A percentile compares a stretch with the other conserved stretches of the same genome.
Evolutionary conservation across 1,284 basidiomycete genomes (phyloP).

Genomic region (Ustilago hordei): DNA sequence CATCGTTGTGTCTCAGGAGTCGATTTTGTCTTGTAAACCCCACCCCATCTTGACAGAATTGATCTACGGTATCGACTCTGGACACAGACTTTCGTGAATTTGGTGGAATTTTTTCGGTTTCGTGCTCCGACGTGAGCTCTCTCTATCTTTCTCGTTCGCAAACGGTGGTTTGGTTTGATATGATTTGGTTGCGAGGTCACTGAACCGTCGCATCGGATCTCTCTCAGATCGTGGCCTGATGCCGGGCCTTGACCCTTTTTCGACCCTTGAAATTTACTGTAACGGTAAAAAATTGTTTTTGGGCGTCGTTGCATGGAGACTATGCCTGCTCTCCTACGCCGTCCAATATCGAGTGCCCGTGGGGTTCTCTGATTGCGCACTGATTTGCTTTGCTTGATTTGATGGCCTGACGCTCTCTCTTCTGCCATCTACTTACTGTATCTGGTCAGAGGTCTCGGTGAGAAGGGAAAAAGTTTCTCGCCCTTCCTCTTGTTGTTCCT

Average conservation of each 20-base stretch:
- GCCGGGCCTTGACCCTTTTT: background rate
- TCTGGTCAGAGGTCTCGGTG: background rate
- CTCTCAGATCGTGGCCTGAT: too few species aligned
- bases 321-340: conserved; percentile 12
- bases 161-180: too few species aligned
- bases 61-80: too few species aligned
- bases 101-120: too few species aligned
- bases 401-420: background rate
- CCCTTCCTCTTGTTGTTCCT: background rate
- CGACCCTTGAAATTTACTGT: background rate
- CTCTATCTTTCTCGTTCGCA: too few species aligned
- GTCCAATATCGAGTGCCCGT: conserved; percentile 12
- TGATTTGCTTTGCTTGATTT: background rate
- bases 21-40: too few species aligned
- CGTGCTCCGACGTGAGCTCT: too few species aligned
- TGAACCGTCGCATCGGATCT: too few species aligned
- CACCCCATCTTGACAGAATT: too few species aligned
- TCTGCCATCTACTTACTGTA: background rate
- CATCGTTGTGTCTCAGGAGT: too few species aligned
- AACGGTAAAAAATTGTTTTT: background rate
- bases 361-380: conserved; percentile 2
- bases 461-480: background rate
- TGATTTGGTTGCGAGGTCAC: too few species aligned
- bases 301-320: background rate
- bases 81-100: too few species aligned